phyloP scores from a whole-genome alignment of 192 early-diverging fungal genomes.

The Piromyces sp. region DNA sequence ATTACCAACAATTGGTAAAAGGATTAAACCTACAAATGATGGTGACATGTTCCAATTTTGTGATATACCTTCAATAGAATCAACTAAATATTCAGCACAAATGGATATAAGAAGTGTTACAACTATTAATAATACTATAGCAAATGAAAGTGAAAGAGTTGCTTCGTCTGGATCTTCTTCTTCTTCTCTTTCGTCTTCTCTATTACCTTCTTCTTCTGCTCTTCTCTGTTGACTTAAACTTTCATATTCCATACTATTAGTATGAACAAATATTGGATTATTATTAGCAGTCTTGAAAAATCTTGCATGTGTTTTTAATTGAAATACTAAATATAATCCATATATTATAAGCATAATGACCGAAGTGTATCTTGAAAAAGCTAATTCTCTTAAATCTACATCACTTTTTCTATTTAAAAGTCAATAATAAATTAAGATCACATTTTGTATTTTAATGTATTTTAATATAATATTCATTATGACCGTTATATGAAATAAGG shows the following conservation, averaged over 20 bases:
- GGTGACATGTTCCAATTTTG: constrained; percentile 46
- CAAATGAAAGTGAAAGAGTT: constrained; percentile 12
- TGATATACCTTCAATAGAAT: constrained; percentile 59
- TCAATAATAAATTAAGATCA: no score
- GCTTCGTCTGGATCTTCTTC: constrained; percentile 1
- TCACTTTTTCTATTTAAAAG: constrained; percentile 2
- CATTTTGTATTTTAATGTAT: no score
- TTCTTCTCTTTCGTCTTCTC: constrained; percentile 29
- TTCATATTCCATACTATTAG: background rate
- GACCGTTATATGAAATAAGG: no score
- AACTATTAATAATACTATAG: constrained; percentile 34
- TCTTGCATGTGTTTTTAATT: constrained; percentile 64
- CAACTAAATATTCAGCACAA: constrained; percentile 72
- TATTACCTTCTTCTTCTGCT: constrained; percentile 24
- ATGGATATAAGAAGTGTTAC: constrained; percentile 55
- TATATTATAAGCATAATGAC: constrained; percentile 25
- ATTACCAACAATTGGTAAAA: constrained; percentile 83
- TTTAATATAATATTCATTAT: no score
- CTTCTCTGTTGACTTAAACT: constrained; percentile 7
- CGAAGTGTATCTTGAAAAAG: background rate
- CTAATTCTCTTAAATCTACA: background rate
- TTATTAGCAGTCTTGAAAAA: constrained; percentile 19
- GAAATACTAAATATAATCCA: constrained; percentile 50
- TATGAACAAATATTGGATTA: background rate
- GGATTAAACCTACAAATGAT: constrained; percentile 81